These are phyloP conservation scores for Scheffersomyces coipomensis DNA, from an alignment of 805 yeast genomes.

Conservation along the genomic window DNA sequence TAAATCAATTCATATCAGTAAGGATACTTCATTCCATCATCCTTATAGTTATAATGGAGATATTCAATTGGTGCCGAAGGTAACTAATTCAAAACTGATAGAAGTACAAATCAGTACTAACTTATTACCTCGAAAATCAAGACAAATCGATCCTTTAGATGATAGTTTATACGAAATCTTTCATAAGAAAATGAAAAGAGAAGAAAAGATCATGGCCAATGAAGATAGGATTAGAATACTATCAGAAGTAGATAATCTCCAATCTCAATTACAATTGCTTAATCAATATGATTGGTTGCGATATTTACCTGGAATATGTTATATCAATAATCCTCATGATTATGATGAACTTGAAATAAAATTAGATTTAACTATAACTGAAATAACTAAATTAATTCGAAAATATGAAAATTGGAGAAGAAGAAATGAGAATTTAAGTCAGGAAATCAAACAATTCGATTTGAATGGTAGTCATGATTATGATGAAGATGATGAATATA, in stretches of 20 bases:
- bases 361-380: constrained; percentile 49
- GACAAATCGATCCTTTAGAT: constrained; percentile 38
- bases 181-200: constrained; percentile 61
- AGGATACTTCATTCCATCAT: constrained; percentile 5
- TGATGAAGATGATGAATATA: constrained; percentile 24
- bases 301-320: constrained; percentile 47
- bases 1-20: constrained; percentile 14
- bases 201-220: constrained; percentile 59
- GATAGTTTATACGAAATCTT: constrained; percentile 44
- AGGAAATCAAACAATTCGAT: constrained; percentile 19
- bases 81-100: constrained; percentile 6
- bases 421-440: constrained; percentile 25
- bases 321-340: constrained; percentile 48
- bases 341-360: constrained; percentile 51
- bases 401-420: constrained; percentile 40
- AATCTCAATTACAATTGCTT: constrained; percentile 40
- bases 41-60: constrained; percentile 11
- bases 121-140: constrained; percentile 17
- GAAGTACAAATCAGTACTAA: constrained; percentile 2
- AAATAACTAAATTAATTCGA: constrained; percentile 35
- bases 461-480: constrained; percentile 10
- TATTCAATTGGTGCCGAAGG: constrained; percentile 1
- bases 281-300: constrained; percentile 46
- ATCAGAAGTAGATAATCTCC: constrained; percentile 56
- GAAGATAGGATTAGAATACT: constrained; percentile 53